Evolutionary conservation across 2,329 filamentous ascomycete genomes (phyloP).

Genomic region (Fusarium sp.): DNA sequence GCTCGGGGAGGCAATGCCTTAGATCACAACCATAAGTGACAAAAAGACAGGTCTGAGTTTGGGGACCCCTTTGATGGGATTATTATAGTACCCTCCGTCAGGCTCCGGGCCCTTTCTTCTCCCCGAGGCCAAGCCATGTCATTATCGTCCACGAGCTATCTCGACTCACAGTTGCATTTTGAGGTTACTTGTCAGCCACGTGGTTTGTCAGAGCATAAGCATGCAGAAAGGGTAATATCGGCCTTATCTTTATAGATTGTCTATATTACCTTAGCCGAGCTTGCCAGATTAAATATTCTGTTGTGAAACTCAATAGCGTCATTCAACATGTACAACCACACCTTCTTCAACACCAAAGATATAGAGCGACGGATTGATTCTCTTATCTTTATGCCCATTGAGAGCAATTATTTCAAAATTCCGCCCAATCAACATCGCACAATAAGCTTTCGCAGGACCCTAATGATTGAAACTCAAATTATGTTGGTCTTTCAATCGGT

Average conservation of each 20-base stretch:
- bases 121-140: neutral
- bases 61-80: rapidly evolving
- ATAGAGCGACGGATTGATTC: neutral
- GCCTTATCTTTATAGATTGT: neutral
- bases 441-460: neutral
- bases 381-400: neutral
- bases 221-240: neutral
- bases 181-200: neutral
- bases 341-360: neutral
- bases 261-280: neutral
- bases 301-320: neutral
- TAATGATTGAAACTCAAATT: neutral
- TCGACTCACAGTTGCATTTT: neutral
- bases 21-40: neutral
- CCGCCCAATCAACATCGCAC: neutral
- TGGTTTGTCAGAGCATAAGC: neutral
- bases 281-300: neutral
- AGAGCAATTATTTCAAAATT: neutral
- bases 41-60: neutral
- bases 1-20: neutral
- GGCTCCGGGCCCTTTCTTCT: neutral
- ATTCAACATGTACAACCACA: neutral
- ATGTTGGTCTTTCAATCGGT: neutral
- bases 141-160: neutral
- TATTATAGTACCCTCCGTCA: neutral